Percentiles rank a stretch among this genome's conserved stretches.
Conservation (phyloP, 139 green algal genomes). For the Picochlorum sp. region DNA sequence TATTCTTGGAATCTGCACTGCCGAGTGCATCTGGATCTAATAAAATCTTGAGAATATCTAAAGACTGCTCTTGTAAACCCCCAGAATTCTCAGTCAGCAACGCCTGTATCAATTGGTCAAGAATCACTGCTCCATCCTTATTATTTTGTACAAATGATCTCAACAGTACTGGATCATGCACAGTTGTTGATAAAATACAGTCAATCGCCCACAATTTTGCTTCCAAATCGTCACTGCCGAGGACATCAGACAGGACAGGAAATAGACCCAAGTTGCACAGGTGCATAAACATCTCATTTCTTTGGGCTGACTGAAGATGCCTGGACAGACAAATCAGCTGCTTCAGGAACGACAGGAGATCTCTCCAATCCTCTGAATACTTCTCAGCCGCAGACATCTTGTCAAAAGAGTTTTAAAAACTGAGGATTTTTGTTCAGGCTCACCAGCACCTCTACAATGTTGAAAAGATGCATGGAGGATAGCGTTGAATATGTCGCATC, state of each 20-base stretch:
- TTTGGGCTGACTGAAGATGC: slow-evolving; percentile 68
- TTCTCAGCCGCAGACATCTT: slow-evolving; percentile 30
- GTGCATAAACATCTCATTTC: slow-evolving; percentile 52
- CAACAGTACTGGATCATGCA: slow-evolving; percentile 75
- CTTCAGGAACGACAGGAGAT: slow-evolving; percentile 84
- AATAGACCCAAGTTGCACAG: slow-evolving; percentile 81
- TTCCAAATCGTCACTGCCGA: slow-evolving; percentile 29
- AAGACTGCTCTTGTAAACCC: slow-evolving; percentile 70
- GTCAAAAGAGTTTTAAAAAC: slow-evolving; percentile 83
- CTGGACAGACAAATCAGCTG: slow-evolving; percentile 83
- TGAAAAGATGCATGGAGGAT: slow-evolving; percentile 83
- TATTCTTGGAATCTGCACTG: slow-evolving; percentile 58
- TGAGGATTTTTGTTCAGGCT: slow-evolving; percentile 43
- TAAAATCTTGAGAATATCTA: slow-evolving; percentile 61
- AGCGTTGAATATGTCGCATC: slow-evolving; percentile 88
- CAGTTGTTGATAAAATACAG: slow-evolving; percentile 69
- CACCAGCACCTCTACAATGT: slow-evolving; percentile 87
- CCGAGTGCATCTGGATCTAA: slow-evolving; percentile 83
- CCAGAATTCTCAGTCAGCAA: slow-evolving; percentile 16
- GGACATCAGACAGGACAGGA: slow-evolving; percentile 39
- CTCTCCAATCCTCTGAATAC: slow-evolving; percentile 51
- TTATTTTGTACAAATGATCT: slow-evolving; percentile 52
- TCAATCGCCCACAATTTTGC: slow-evolving; percentile 71
- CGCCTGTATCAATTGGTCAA: slow-evolving; percentile 55
- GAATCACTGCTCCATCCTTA: slow-evolving; percentile 43